Percentiles rank a stretch among this genome's conserved stretches.
phyloP scores from a whole-genome alignment of 345 rosid species.

The Melaleuca alternifolia region DNA sequence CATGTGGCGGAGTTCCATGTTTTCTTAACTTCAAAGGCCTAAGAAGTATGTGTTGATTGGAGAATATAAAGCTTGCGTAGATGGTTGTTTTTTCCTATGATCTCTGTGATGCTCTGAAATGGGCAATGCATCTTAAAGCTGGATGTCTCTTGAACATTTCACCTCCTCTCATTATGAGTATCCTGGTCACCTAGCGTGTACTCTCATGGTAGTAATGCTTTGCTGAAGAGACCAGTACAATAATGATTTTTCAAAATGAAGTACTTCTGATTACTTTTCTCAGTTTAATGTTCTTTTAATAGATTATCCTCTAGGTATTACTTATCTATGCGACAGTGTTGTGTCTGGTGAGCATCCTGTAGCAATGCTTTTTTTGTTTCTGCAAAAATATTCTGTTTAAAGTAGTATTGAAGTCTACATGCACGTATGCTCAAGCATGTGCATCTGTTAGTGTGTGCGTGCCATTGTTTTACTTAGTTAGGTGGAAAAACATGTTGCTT shows the following conservation, averaged over 20 bases:
- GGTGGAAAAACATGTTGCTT: not conserved
- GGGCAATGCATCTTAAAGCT: not conserved
- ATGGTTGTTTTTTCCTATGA: not conserved
- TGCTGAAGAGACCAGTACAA: not conserved
- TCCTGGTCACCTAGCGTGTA: not conserved
- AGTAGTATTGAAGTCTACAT: not conserved
- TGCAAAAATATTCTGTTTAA: not conserved
- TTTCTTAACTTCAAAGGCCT: not conserved
- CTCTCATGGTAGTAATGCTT: not conserved
- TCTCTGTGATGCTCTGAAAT: not conserved
- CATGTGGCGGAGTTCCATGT: not conserved
- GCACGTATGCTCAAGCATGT: not conserved
- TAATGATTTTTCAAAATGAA: not conserved
- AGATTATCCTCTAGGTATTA: not conserved
- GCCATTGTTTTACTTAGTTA: not conserved
- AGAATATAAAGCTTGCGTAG: not conserved
- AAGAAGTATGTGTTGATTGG: not conserved
- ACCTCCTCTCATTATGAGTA: not conserved
- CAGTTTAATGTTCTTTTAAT: not conserved
- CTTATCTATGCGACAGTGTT: not conserved
- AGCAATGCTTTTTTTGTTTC: not conserved
- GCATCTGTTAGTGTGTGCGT: not conserved
- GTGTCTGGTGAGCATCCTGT: not conserved
- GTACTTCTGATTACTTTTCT: not conserved
- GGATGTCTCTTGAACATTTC: not conserved